Conservation (phyloP, 768 basidiomycete genomes). For the Galerina marginata region DNA sequence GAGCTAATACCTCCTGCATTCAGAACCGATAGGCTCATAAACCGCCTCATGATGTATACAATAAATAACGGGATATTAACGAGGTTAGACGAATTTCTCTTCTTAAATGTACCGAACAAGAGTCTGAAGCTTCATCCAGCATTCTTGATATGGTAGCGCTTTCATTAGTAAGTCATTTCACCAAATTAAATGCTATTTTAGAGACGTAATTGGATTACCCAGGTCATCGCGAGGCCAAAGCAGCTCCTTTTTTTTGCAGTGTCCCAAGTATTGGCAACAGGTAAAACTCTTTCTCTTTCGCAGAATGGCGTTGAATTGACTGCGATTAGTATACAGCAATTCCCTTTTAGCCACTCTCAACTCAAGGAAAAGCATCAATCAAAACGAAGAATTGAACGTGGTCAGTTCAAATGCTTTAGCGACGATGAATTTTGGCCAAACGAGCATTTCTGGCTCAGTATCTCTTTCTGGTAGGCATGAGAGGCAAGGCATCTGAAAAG, state of each 20-base stretch:
- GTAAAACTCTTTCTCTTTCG: background rate
- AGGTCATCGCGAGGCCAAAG: slow-evolving; percentile 3
- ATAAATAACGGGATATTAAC: slow-evolving; percentile 18
- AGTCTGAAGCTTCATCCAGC: background rate
- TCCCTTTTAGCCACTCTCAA: slow-evolving; percentile 15
- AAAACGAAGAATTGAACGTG: background rate
- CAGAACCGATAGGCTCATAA: slow-evolving; percentile 15
- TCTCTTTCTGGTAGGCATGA: no score
- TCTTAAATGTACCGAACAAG: no score
- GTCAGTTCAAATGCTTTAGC: background rate
- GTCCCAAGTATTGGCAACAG: slow-evolving; percentile 6
- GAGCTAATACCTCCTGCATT: no score
- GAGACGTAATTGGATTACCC: no score
- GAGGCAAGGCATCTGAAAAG: no score
- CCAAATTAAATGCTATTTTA: no score
- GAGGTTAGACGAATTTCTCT: background rate
- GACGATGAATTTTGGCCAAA: background rate
- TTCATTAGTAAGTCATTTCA: background rate
- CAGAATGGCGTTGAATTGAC: background rate
- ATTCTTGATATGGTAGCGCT: slow-evolving; percentile 8
- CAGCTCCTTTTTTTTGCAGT: slow-evolving; percentile 4
- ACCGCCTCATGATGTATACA: slow-evolving; percentile 12
- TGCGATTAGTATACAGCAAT: slow-evolving; percentile 5
- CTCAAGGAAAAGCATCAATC: slow-evolving; percentile 5
- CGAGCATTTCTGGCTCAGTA: no score